Percentiles rank a stretch among this genome's conserved stretches.
phyloP scores from a whole-genome alignment of 176 grass and related monocot species.

The Poa pratensis region DNA sequence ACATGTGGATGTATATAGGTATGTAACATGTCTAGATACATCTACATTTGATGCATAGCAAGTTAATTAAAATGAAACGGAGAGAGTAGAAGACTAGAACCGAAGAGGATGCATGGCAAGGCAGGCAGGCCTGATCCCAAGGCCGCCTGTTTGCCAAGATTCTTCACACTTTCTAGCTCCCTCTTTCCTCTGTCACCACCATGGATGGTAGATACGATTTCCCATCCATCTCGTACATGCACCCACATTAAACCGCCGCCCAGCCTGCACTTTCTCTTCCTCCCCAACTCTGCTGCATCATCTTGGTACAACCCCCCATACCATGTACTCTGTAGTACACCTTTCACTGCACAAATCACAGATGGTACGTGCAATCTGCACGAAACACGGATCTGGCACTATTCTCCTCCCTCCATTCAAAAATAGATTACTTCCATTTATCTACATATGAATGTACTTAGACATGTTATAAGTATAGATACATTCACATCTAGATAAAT shows the following conservation, averaged over 20 bases:
- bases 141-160: neutral
- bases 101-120: neutral
- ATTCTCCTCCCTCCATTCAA: no score
- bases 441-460: no score
- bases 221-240: neutral
- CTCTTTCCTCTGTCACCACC: neutral
- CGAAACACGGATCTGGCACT: neutral
- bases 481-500: no score
- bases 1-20: no score
- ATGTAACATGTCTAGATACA: no score
- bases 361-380: conserved; percentile 4
- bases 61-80: no score
- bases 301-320: neutral
- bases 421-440: no score
- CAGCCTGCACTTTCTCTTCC: neutral
- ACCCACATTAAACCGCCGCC: conserved; percentile 15
- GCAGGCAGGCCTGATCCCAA: neutral
- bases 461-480: no score
- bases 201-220: neutral
- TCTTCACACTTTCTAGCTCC: neutral
- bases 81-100: neutral
- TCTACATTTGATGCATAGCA: no score
- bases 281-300: neutral
- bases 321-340: neutral
- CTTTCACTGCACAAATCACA: neutral